Percentiles rank a stretch among this genome's conserved stretches.
Evolutionary conservation across 371 early-diverging fungal species (phyloP).

Genomic region (Syncephalastrum racemosum): DNA sequence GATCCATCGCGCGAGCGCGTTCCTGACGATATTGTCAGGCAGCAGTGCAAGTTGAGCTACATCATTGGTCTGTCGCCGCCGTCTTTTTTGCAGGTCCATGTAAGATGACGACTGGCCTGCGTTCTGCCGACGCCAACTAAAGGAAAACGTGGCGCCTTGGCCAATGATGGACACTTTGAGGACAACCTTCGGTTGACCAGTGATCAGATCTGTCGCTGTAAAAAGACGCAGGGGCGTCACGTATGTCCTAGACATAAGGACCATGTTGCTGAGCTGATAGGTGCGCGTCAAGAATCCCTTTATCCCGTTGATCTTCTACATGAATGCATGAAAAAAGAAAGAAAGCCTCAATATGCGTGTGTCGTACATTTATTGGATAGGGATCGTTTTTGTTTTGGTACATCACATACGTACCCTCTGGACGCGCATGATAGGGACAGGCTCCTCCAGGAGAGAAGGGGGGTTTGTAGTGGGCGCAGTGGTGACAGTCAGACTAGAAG

Average conservation of each 20-base stretch:
- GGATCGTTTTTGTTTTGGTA: too few relatives aligned
- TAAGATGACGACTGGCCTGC: not conserved
- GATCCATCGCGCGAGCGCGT: slow-evolving; percentile 15
- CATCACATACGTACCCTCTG: too few relatives aligned
- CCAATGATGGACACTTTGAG: slow-evolving; percentile 14
- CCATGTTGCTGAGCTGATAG: slow-evolving; percentile 19
- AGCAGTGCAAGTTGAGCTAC: slow-evolving; percentile 9
- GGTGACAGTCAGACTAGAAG: too few relatives aligned
- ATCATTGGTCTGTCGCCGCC: slow-evolving; percentile 8
- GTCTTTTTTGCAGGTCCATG: not conserved
- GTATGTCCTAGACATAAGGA: slow-evolving; percentile 19
- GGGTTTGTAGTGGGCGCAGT: too few relatives aligned
- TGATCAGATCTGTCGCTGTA: slow-evolving; percentile 16
- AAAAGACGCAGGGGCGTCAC: slow-evolving; percentile 18
- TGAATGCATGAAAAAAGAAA: not conserved
- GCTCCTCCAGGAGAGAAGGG: too few relatives aligned
- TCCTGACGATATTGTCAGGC: slow-evolving; percentile 12
- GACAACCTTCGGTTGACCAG: slow-evolving; percentile 20
- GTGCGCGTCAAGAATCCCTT: slow-evolving; percentile 24
- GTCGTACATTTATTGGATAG: too few relatives aligned
- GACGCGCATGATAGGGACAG: too few relatives aligned
- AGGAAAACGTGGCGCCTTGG: slow-evolving; percentile 9
- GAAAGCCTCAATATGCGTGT: not conserved
- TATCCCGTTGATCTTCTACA: slow-evolving; percentile 21
- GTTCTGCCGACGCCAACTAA: slow-evolving; percentile 11